Evolutionary conservation across 106 monocot species (phyloP).

Genomic region (Iris macrosiphon): DNA sequence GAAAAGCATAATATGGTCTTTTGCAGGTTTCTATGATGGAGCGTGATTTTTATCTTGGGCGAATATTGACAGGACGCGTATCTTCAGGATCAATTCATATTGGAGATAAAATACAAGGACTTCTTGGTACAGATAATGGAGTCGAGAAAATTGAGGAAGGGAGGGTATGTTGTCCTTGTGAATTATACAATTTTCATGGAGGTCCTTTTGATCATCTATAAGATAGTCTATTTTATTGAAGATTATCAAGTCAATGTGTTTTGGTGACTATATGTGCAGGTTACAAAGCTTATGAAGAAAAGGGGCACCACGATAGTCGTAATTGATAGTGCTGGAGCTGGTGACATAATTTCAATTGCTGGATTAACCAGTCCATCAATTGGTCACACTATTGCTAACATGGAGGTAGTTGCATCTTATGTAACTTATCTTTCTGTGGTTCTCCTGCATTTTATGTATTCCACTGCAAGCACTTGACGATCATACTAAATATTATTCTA

Average conservation of each 20-base stretch:
- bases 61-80: constrained; percentile 92
- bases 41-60: constrained; percentile 93
- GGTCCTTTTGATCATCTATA: constrained; percentile 3
- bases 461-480: too few species aligned
- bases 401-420: constrained; percentile 41
- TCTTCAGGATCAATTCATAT: constrained; percentile 63
- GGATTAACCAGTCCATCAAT: constrained; percentile 77
- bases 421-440: not conserved
- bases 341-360: constrained; percentile 85
- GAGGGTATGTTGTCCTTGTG: constrained; percentile 47
- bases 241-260: not conserved
- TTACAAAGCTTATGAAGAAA: constrained; percentile 89
- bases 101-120: constrained; percentile 82
- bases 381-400: constrained; percentile 83
- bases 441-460: constrained; percentile 2
- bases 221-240: constrained; percentile 18
- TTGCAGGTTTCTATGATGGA: constrained; percentile 99
- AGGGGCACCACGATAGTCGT: constrained; percentile 66
- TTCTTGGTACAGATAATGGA: constrained; percentile 58
- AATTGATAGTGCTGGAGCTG: constrained; percentile 73
- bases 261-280: constrained; percentile 26
- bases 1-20: constrained; percentile 7
- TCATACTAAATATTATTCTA: too few species aligned
- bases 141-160: constrained; percentile 88
- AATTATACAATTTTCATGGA: constrained; percentile 7